Evolutionary conservation across 345 rosid species (phyloP).

Genomic region (Firmiana major): DNA sequence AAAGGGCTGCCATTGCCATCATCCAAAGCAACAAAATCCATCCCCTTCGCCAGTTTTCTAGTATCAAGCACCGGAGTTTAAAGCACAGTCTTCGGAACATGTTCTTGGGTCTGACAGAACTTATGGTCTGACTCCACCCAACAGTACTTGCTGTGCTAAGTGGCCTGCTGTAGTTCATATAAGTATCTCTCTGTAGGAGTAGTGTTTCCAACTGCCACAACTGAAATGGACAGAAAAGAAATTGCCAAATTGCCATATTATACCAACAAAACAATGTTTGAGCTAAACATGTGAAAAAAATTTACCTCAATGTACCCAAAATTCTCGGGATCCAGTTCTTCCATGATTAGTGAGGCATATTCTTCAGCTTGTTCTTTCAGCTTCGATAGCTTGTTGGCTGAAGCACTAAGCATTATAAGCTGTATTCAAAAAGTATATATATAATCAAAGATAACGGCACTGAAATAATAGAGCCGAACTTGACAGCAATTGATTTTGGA

Average conservation of each 20-base stretch:
- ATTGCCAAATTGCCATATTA: too few species aligned
- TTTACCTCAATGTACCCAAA: slow-evolving; percentile 91
- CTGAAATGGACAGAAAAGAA: slow-evolving; percentile 33
- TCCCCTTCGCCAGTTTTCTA: slow-evolving; percentile 82
- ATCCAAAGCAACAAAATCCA: slow-evolving; percentile 77
- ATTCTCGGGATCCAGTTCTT: slow-evolving; percentile 93
- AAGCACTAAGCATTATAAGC: slow-evolving; percentile 96
- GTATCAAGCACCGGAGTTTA: slow-evolving; percentile 43
- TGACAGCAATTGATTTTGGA: not conserved
- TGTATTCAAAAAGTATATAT: slow-evolving; percentile 30
- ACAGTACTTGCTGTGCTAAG: slow-evolving; percentile 76
- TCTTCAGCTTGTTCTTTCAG: slow-evolving; percentile 93
- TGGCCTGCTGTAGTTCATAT: slow-evolving; percentile 89
- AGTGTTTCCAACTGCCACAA: slow-evolving; percentile 95
- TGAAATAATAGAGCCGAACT: not conserved
- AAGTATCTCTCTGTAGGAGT: slow-evolving; percentile 75
- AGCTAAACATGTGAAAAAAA: not conserved
- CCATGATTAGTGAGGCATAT: slow-evolving; percentile 91
- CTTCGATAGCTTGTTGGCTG: slow-evolving; percentile 85
- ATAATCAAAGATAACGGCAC: not conserved
- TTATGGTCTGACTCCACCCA: slow-evolving; percentile 59
- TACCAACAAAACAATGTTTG: too few species aligned
- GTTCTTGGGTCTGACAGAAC: slow-evolving; percentile 38
- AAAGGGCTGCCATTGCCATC: slow-evolving; percentile 55
- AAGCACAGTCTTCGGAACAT: slow-evolving; percentile 32